Evolutionary conservation across 2,329 filamentous ascomycete species (phyloP).

Genomic region (Penicillium sp.): DNA sequence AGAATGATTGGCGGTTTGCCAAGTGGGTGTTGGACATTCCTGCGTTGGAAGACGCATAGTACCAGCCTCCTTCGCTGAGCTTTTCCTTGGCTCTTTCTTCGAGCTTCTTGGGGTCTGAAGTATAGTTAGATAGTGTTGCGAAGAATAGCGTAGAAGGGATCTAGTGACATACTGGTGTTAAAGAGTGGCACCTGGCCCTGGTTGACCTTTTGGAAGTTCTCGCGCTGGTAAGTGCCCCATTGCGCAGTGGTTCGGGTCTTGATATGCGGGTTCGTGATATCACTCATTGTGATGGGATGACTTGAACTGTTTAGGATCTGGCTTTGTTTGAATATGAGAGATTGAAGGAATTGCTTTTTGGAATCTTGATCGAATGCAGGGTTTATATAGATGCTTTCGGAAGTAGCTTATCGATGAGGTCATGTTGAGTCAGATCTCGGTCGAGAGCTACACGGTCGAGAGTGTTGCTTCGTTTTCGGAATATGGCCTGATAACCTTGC

Average conservation of each 20-base stretch:
- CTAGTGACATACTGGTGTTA: conserved; percentile 44
- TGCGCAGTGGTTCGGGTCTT: conserved; percentile 49
- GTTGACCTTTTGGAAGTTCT: conserved; percentile 53
- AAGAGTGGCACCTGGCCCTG: conserved; percentile 48
- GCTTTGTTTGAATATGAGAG: too few species aligned
- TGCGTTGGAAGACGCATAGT: conserved; percentile 37
- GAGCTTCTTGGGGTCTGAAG: conserved; percentile 50
- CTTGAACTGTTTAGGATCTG: neutral
- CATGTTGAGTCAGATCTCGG: conserved; percentile 24
- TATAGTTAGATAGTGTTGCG: neutral
- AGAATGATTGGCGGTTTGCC: conserved; percentile 60
- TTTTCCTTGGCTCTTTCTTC: conserved; percentile 54
- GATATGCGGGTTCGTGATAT: conserved; percentile 51
- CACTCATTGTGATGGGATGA: conserved; percentile 22
- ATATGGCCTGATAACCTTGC: neutral
- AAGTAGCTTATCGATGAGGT: conserved; percentile 23
- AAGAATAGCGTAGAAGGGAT: neutral
- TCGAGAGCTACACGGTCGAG: neutral
- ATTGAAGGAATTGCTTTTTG: neutral
- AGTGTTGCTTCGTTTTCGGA: too few species aligned
- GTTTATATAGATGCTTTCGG: conserved; percentile 2
- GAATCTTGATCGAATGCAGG: neutral
- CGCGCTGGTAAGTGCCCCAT: conserved; percentile 52
- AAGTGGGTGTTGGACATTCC: conserved; percentile 53
- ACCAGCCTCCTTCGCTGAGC: conserved; percentile 53